Evolutionary conservation across 2,329 filamentous ascomycete genomes (phyloP).

Genomic region (Neopestalotiopsis clavispora): DNA sequence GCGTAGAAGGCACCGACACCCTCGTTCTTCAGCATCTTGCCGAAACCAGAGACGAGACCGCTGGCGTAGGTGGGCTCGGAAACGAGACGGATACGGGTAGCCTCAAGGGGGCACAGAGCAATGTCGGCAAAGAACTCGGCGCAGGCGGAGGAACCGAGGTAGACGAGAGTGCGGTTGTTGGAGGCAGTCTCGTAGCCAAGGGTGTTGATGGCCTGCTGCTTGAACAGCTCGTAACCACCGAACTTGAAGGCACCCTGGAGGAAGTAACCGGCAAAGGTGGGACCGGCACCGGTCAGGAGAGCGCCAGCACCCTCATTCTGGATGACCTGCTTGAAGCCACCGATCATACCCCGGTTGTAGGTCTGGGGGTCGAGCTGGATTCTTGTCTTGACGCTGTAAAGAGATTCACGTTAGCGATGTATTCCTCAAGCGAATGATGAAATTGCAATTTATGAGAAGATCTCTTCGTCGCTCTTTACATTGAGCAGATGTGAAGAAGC

Average conservation of each 20-base stretch:
- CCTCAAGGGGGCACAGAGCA: conserved; percentile 77
- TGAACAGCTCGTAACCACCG: conserved; percentile 83
- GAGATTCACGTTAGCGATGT: neutral
- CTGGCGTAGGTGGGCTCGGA: conserved; percentile 73
- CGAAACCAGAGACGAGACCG: conserved; percentile 70
- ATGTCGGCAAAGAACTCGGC: conserved; percentile 65
- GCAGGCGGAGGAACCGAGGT: conserved; percentile 61
- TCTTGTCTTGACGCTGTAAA: conserved; percentile 75
- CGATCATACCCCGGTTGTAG: conserved; percentile 77
- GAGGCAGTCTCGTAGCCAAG: conserved; percentile 69
- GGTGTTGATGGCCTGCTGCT: conserved; percentile 74
- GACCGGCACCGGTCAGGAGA: conserved; percentile 73
- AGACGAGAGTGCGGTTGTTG: conserved; percentile 71
- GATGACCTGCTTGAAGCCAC: conserved; percentile 75
- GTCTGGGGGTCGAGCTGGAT: conserved; percentile 78
- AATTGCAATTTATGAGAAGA: neutral
- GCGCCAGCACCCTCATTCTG: conserved; percentile 73
- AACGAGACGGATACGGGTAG: conserved; percentile 78
- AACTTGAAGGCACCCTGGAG: conserved; percentile 82
- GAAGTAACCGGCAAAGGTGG: conserved; percentile 78
- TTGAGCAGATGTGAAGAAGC: neutral
- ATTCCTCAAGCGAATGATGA: neutral
- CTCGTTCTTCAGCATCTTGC: conserved; percentile 72
- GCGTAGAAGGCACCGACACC: conserved; percentile 77
- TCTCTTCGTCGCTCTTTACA: neutral